Percentiles rank a stretch among this genome's conserved stretches.
Conservation (phyloP, 2,329 filamentous ascomycete genomes). For the Alternaria metachromatica region DNA sequence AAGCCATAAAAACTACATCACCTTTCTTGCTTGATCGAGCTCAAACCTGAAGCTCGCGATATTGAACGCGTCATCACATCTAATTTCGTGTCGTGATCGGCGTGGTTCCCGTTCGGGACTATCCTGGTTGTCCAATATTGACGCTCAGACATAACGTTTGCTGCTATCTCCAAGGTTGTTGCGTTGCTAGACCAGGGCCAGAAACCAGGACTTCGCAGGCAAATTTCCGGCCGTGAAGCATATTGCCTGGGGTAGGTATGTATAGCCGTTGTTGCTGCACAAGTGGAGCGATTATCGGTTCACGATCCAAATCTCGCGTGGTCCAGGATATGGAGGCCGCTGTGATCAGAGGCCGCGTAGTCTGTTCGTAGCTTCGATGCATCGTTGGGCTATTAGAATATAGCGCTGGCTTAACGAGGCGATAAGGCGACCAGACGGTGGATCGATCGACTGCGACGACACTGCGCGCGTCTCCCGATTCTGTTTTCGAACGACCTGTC, state of each 20-base stretch:
- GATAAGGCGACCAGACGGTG: neutral
- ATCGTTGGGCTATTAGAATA: neutral
- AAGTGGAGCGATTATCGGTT: neutral
- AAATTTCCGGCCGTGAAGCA: neutral
- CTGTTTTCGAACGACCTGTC: neutral
- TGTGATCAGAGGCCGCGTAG: neutral
- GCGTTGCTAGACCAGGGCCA: neutral
- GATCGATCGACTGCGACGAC: neutral
- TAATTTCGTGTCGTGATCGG: neutral
- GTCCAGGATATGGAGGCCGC: neutral
- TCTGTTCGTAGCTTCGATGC: neutral
- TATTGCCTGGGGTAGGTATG: neutral
- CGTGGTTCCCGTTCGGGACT: neutral
- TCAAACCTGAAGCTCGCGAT: neutral
- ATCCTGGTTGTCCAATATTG: neutral
- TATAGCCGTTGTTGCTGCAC: neutral
- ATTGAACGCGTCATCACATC: neutral
- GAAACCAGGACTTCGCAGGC: neutral
- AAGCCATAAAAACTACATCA: slow-evolving; percentile 7
- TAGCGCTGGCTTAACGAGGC: neutral
- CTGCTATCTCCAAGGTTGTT: neutral
- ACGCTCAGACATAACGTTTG: neutral
- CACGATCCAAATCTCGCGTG: neutral
- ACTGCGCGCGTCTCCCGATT: neutral
- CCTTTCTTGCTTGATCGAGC: neutral